Evolutionary conservation across 1,284 basidiomycete genomes (phyloP), one percentile per base, ranked within the genome.

Genomic region (Ganoderma lingzhi): DNA sequence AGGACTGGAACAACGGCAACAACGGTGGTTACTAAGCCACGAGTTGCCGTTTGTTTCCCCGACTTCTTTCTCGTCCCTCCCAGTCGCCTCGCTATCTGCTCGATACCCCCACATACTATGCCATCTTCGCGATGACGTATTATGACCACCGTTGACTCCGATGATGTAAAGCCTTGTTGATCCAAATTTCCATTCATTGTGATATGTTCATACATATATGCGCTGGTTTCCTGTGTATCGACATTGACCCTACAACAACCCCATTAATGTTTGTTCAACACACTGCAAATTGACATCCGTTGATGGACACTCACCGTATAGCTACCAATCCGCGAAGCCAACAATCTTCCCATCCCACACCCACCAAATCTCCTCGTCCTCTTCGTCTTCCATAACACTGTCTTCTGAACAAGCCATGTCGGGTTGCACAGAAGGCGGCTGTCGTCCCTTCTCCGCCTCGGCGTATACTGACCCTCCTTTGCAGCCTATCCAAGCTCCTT

Each of bases 301-400:
- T 23, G 8, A 0, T 23, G 23, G 23, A 39, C 53, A 17, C 35
- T 14, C 59, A 60, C 59, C 37, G 28, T 42, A 39, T n/a, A 9
- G 3, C 75, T 71, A 92, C 90, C 90, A 93, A 64, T 91, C 90
- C 37, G 85, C 78, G 74, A 93, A 91, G 0, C 92, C 91, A n/a
- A 83, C 83, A 69, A 93, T 76, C 75, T 88, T 91, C 10, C 91
- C 90, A 73, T 92, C 87, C 92, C 92, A 93, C 64, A 83, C 87
- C 91, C 92, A 93, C 92, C 92, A 93, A 64, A 93, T 92, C 86
- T 91, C 84, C 74, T 93, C 92, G 63, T 91, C 88, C 23, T 86
- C 88, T 73, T 91, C 90, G 14, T 79, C 75, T 45, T 58, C 62
- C 35, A 15, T 8, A 5, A 10, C 28, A 3, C 12, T 9, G 19